Evolutionary conservation across 1,284 basidiomycete genomes (phyloP), one percentile per base, ranked within the genome.

Genomic region (Ustilago curta): DNA sequence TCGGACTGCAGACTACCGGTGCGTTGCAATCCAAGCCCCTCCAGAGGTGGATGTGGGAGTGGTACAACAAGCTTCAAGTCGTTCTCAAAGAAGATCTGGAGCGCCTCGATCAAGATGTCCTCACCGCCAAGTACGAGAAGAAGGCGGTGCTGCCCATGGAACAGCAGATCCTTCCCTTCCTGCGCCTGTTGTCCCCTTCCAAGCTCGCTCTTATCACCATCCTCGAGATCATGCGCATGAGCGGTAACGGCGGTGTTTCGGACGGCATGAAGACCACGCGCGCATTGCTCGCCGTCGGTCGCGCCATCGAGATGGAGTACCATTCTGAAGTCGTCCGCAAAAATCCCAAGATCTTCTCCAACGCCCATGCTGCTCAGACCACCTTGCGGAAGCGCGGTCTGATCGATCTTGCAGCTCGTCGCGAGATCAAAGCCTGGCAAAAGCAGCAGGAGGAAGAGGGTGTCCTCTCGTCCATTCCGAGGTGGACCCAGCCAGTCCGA

Each of bases 201-300:
- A 92, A 92, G 69, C 88, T 98, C 9, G 94, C 94, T 0, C 88
- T 97, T 23, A 91, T 98, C 81, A 92, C 92, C 4, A 93, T 98
- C 71, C 88, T 96, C 37, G 95, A 97, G 84, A 85, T 95, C 55
- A 93, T 98, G 92, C 90, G 93, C 18, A 86, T 95, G 47, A 89
- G 91, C 47, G 91, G 92, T 6, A 88, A 89, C 1, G 92, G 92
- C 19, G 93, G 93, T 29, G 88, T 94, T 8, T 83, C 88, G 0
- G 91, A 93, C 58, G 96, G 95, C 1, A 94, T 97, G 91, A 97
- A 97, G 86, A 92, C 93, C 0, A 90, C 94, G 1, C 89, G 93
- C 1, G 93, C 93, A 0, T 87, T 97, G 59, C 86, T 97, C n/a
- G 85, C 88, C 0, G 89, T 98, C 29, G 96, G 95, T 0, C 90